Evolutionary conservation across 129 eudicot genomes (phyloP), one percentile per base, ranked within the genome.

Genomic region (Centella asiatica): DNA sequence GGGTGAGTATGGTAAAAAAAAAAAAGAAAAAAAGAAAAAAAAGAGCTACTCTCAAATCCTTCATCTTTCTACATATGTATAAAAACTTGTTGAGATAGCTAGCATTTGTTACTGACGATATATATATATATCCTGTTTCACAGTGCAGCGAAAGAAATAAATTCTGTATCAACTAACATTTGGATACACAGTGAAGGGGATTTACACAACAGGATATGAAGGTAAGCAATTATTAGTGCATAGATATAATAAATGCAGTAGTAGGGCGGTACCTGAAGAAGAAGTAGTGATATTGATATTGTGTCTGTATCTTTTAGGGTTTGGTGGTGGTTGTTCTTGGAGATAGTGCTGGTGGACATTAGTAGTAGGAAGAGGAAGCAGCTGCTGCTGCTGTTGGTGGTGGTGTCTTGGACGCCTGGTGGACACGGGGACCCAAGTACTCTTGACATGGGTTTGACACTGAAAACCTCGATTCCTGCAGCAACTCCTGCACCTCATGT

Each of bases 361-460:
- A 39, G 47, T 18, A 48, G 54, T 48, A 20, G 10, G 6, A 48
- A 12, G 19, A 32, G 49, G 32, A 13, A 37, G 17, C 0, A 45
- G 64, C 2, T 32, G 68, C 19, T 51, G 67, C 13, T 65, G 82
- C 36, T 69, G 82, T 5, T 74, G 74, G 15, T 48, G 68, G 44
- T 62, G 81, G 44, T 52, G 83, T 42, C 58, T 53, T 19, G 66
- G 80, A 19, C 77, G 83, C 34, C 86, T 64, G 2, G 60, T 73
- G 61, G 97, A 70, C 36, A 77, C 81, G 12, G 97, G 92, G 39
- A 78, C 76, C 97, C 97, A 89, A 66, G 97, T 89, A 80, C 97
- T 89, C 73, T 72, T 85, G 17, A 89, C 77, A 47, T 89, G 97
- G 8, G 97, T 89, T 58, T 76, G 79, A 57, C 97, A 89, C 66